Evolutionary conservation across 2,329 filamentous ascomycete genomes (phyloP).

Genomic region (Paecilomyces formosus): DNA sequence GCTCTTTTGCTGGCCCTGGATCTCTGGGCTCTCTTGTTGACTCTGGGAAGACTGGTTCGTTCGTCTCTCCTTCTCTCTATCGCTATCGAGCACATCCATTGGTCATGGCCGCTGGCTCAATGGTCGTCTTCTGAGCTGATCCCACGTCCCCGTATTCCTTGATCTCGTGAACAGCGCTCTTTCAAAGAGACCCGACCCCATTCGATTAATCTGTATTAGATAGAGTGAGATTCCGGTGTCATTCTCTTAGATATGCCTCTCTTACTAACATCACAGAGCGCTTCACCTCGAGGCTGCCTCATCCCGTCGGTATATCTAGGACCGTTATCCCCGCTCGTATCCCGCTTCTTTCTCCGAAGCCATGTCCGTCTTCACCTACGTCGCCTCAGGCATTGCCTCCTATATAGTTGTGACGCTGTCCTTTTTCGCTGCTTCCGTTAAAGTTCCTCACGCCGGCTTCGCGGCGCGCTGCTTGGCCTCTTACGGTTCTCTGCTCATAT

Average conservation of each 20-base stretch:
- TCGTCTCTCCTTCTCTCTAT: constrained; percentile 11
- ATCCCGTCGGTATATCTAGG: constrained; percentile 2
- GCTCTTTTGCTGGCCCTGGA: neutral
- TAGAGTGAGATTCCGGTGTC: neutral
- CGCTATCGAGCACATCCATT: neutral
- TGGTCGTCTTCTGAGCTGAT: neutral
- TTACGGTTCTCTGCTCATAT: constrained; percentile 37
- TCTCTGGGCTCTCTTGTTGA: neutral
- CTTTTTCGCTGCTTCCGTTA: constrained; percentile 35
- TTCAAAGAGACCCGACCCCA: neutral
- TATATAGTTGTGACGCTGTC: constrained; percentile 55
- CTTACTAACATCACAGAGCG: constrained; percentile 1
- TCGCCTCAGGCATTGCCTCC: constrained; percentile 53
- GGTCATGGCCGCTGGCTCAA: constrained; percentile 2
- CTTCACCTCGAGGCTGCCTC: constrained; percentile 11
- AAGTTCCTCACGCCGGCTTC: constrained; percentile 38
- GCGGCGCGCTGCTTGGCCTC: constrained; percentile 39
- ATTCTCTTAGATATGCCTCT: neutral
- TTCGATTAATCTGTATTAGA: neutral
- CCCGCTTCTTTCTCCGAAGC: constrained; percentile 36
- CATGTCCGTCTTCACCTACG: constrained; percentile 57
- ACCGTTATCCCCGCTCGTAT: neutral
- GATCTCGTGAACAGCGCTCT: neutral
- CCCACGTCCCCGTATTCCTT: neutral
- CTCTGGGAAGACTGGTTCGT: neutral